Evolutionary conservation across 805 yeast species (phyloP), one percentile per base, ranked within the genome.

Genomic region (Zygosaccharomyces pseudorouxii): DNA sequence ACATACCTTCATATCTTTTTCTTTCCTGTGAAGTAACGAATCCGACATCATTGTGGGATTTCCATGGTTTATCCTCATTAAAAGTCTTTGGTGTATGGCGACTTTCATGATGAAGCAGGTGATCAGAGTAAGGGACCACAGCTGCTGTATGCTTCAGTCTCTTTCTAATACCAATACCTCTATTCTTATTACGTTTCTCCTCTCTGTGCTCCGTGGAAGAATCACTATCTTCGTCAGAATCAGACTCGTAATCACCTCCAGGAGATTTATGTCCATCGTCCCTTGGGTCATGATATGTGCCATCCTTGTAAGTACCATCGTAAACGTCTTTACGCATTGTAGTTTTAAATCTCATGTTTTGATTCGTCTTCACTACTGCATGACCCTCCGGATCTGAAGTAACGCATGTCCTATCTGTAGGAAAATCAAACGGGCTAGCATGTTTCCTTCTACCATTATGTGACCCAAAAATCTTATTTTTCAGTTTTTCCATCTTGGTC

Each of bases 21-120:
- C 87, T 75, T 63, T 93, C 98, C 38, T 72, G 76, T 39, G 78
- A 81, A 0, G 78, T 73, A n/a, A 74, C 69, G 36, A 71, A 64
- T 54, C 72, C 62, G 5, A 81, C 72, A 51, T 80, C 86, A 27
- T 72, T 72, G 66, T 89, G 97, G 58, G 84, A 82, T 58, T 90
- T 89, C 97, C 97, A 89, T 0, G 98, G 98, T 65, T 89, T 89
- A 51, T 86, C 87, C 59, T 85, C 95, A 62, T 90, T 84, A 65
- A 90, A 89, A 23, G 66, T 65, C 14, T 44, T 49, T 4, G 48
- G 38, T 25, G 43, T 29, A 25, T 50, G 47, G 5, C 51, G 48
- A 10, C 46, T 37, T 9, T 48, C 50, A 30, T 47, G 53, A 25
- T 50, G 49, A 25, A 51, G 56, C 19, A 54, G 37, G 33, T 53